phyloP scores from a whole-genome alignment of 176 grass and related monocot species.

The Aegilops bicornis region DNA sequence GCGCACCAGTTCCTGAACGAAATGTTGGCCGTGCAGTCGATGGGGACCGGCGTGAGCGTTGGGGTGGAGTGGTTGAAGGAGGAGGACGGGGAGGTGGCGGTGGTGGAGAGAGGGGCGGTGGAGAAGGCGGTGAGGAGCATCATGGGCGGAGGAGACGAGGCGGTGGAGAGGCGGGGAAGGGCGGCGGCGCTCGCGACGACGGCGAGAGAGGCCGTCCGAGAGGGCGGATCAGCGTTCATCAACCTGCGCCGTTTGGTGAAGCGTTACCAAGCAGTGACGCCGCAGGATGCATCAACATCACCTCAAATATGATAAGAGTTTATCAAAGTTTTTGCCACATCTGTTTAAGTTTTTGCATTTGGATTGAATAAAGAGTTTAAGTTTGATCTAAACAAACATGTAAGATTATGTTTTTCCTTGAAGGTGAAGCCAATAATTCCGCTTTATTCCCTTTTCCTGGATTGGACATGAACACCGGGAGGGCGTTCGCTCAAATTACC shows the following conservation, averaged over 20 bases:
- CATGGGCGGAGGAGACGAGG: conserved; percentile 39
- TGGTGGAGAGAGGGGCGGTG: neutral
- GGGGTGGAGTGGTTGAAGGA: conserved; percentile 11
- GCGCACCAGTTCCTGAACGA: conserved; percentile 56
- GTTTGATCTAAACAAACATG: no score
- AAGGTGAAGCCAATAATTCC: no score
- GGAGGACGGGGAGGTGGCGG: conserved; percentile 16
- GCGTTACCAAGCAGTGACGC: neutral
- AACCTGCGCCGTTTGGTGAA: conserved; percentile 22
- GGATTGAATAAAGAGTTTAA: no score
- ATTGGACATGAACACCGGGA: no score
- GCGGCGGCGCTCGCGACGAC: neutral
- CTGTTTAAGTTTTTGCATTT: no score
- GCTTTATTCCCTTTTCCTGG: no score
- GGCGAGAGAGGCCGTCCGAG: conserved; percentile 3
- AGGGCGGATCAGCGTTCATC: conserved; percentile 32
- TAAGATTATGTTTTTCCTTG: no score
- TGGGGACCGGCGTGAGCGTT: conserved; percentile 45
- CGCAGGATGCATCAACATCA: no score
- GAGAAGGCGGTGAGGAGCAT: conserved; percentile 28
- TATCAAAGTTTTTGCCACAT: no score
- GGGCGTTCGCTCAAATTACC: no score
- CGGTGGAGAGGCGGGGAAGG: no score
- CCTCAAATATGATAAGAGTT: no score
- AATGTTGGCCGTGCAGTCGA: conserved; percentile 53